A percentile compares a stretch with the other conserved stretches of the same genome.
These are phyloP conservation scores for Penicillium sp. DNA, from an alignment of 2,329 filamentous ascomycete genomes.

Conservation along the genomic window DNA sequence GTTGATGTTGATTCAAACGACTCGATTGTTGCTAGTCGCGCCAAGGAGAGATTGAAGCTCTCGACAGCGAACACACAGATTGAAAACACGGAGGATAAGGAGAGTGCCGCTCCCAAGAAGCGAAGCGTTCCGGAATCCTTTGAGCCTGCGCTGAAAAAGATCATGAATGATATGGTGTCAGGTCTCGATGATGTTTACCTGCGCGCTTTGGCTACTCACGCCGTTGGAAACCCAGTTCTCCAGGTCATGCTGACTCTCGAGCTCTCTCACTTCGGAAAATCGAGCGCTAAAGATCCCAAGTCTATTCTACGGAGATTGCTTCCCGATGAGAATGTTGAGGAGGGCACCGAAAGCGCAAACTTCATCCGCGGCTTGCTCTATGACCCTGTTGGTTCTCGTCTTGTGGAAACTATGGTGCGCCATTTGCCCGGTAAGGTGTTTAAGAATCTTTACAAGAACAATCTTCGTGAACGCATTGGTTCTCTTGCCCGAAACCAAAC, in stretches of 20 bases:
- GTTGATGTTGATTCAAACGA: constrained; percentile 69
- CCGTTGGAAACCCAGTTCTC: constrained; percentile 88
- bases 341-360: constrained; percentile 70
- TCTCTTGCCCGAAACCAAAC: constrained; percentile 85
- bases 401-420: constrained; percentile 82
- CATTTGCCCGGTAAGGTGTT: constrained; percentile 84
- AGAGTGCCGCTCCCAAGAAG: constrained; percentile 39
- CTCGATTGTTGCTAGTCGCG: constrained; percentile 83
- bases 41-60: constrained; percentile 78
- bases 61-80: constrained; percentile 50
- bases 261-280: constrained; percentile 69
- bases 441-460: constrained; percentile 78
- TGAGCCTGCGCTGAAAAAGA: constrained; percentile 71
- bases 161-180: constrained; percentile 74
- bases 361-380: constrained; percentile 89
- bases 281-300: constrained; percentile 62
- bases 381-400: constrained; percentile 82
- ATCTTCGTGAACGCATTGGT: constrained; percentile 77
- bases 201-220: constrained; percentile 80
- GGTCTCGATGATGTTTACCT: constrained; percentile 77
- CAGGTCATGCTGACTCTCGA: constrained; percentile 88
- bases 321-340: constrained; percentile 73
- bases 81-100: constrained; percentile 43
- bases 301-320: constrained; percentile 75
- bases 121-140: constrained; percentile 75